Conservation (phyloP, 2,329 filamentous ascomycete genomes). For the Dendryphion nanum region DNA sequence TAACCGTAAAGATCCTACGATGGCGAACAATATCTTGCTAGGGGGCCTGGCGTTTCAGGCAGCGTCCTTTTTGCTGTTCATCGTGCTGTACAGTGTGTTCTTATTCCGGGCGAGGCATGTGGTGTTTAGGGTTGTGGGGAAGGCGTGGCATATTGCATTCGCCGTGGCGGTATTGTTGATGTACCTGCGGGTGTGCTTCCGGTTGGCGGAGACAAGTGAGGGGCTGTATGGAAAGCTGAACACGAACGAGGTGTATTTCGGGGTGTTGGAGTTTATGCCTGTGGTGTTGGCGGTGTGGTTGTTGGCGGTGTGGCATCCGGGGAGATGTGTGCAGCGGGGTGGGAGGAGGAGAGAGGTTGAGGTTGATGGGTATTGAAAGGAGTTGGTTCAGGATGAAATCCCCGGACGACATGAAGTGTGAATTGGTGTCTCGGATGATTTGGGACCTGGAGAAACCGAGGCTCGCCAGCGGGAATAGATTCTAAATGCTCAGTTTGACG, state of each 20-base stretch:
- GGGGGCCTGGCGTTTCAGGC: slow-evolving; percentile 57
- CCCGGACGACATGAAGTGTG: too few species aligned
- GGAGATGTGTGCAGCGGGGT: slow-evolving; percentile 30
- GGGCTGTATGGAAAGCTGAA: slow-evolving; percentile 48
- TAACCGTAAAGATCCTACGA: slow-evolving; percentile 50
- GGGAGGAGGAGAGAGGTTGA: neutral
- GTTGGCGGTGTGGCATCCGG: slow-evolving; percentile 48
- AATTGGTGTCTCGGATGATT: too few species aligned
- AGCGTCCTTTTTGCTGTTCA: slow-evolving; percentile 51
- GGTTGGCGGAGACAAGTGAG: slow-evolving; percentile 55
- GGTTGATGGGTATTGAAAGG: neutral
- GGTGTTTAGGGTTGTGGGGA: slow-evolving; percentile 29
- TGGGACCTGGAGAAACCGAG: too few species aligned
- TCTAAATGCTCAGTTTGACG: too few species aligned
- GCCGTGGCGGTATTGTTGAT: slow-evolving; percentile 48
- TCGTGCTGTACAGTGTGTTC: slow-evolving; percentile 46
- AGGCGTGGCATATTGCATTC: slow-evolving; percentile 45
- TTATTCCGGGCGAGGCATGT: slow-evolving; percentile 38
- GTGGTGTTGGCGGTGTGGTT: slow-evolving; percentile 52
- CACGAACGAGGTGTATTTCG: slow-evolving; percentile 55
- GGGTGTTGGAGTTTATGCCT: slow-evolving; percentile 54
- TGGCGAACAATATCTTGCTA: slow-evolving; percentile 56
- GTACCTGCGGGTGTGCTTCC: slow-evolving; percentile 54
- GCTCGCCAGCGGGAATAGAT: too few species aligned
- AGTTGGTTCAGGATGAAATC: too few species aligned